These are phyloP conservation scores for Rhipidocladum racemiflorum DNA, from an alignment of 176 grass and related monocot genomes.

Conservation along the genomic window DNA sequence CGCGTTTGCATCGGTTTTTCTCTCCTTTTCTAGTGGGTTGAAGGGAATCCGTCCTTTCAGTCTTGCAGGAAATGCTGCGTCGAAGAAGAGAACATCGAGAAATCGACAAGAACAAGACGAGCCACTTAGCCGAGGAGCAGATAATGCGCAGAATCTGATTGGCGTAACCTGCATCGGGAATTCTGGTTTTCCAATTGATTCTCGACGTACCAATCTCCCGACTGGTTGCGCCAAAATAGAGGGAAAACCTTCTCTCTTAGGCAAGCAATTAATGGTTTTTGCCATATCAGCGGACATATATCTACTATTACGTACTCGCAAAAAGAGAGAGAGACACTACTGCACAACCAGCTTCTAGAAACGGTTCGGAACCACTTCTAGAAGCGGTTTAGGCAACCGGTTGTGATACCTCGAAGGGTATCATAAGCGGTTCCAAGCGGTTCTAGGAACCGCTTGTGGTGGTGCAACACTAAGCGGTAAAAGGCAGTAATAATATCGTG, in stretches of 20 bases:
- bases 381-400: no score
- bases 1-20: background rate
- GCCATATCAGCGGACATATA: background rate
- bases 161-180: background rate
- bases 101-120: background rate
- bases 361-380: no score
- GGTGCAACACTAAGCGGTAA: no score
- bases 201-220: background rate
- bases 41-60: background rate
- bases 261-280: background rate
- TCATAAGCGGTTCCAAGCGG: no score
- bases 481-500: no score
- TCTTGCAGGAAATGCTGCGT: background rate
- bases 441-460: no score
- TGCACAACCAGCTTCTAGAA: no score
- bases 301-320: no score
- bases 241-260: background rate
- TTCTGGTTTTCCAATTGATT: background rate
- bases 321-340: no score
- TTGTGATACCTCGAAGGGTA: no score
- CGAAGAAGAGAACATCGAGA: background rate
- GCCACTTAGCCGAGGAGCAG: background rate
- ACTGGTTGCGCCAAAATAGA: background rate
- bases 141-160: background rate
- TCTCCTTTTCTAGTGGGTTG: background rate